A percentile compares a stretch with the other conserved stretches of the same genome.
Evolutionary conservation across 148 eudicot species (phyloP).

Genomic region (Tetragonia tetragonoides): DNA sequence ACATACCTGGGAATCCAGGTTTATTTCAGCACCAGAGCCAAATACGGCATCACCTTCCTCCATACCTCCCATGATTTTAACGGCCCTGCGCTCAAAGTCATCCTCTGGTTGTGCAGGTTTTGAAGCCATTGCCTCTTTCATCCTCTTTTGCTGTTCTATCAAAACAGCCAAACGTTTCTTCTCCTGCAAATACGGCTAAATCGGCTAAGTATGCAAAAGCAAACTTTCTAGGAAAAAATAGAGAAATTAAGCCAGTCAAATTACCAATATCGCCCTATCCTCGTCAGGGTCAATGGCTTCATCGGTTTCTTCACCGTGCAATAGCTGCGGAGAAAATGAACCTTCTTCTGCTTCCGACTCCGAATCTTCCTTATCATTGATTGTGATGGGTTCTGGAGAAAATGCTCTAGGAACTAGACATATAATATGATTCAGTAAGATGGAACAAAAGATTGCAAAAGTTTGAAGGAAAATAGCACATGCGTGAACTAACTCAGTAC

Average conservation of each 20-base stretch:
- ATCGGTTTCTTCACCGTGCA: slow-evolving; percentile 80
- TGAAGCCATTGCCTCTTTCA: slow-evolving; percentile 72
- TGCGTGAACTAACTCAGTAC: slow-evolving; percentile 29
- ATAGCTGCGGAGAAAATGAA: slow-evolving; percentile 82
- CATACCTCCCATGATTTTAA: slow-evolving; percentile 85
- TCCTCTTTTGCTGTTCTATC: slow-evolving; percentile 63
- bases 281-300: slow-evolving; percentile 98
- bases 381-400: slow-evolving; percentile 58
- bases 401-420: slow-evolving; percentile 43
- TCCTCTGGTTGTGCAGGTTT: slow-evolving; percentile 60
- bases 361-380: slow-evolving; percentile 44
- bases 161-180: slow-evolving; percentile 66
- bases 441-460: background rate
- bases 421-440: slow-evolving; percentile 23
- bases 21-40: slow-evolving; percentile 78
- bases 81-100: slow-evolving; percentile 77
- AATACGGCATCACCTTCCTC: slow-evolving; percentile 95
- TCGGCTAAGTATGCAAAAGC: background rate
- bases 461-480: background rate
- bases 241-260: background rate
- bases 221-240: background rate
- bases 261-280: slow-evolving; percentile 75
- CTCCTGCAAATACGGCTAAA: slow-evolving; percentile 46
- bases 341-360: slow-evolving; percentile 65
- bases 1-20: slow-evolving; percentile 77